Base-by-base conservation (phyloP, 352 stramenopile species). In the Globisporangium polare region DNA sequence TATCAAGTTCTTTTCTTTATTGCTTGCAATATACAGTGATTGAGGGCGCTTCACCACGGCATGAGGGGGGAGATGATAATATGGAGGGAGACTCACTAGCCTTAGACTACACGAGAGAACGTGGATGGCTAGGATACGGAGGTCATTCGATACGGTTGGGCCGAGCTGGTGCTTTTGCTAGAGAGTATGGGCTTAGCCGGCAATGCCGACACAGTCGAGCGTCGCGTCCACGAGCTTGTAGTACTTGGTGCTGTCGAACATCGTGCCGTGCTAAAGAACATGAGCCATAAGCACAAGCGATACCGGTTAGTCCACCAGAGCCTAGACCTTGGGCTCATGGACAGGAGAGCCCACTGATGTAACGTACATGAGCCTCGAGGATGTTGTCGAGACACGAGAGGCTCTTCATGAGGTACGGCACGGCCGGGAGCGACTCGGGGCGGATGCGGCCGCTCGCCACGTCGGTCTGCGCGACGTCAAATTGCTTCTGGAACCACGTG, bases 401-500 rank as follows among this genome's bases (percentile, higher is more conserved):
- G 24, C 24, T 60, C 37, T 43, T 43, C 41, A 42, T 15, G 2
- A 49, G 9, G 27, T 29, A 31, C 26, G 54, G 41, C 17, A 60
- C 18, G 39, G 20, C 37, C n/a, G 9, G 26, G 0, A 29, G 39
- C 10, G 46, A 42, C 18, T 60, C 26, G 17, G 54, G 5, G 15
- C 18, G 17, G 17, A 60, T 41, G 41, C 41, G 37, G 10, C 22
- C 18, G 2, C 2, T 4, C 2, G 35, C 47, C 12, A 60, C 24
- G 26, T 64, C 58, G 7, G 9, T 51, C 22, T 37, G 17, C 10
- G 49, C 37, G 5, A 50, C 5, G 35, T 58, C 8, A 26, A 58
- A 26, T n/a, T 64, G 47, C 18, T 18, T 58, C 17, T 49, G 24
- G 22, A 62, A 43, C 37, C 47, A 64, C 6, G 43, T 33, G 35